A percentile compares a stretch with the other conserved stretches of the same genome.
phyloP scores from a whole-genome alignment of 1,284 basidiomycete genomes.

The Marasmius oreades region DNA sequence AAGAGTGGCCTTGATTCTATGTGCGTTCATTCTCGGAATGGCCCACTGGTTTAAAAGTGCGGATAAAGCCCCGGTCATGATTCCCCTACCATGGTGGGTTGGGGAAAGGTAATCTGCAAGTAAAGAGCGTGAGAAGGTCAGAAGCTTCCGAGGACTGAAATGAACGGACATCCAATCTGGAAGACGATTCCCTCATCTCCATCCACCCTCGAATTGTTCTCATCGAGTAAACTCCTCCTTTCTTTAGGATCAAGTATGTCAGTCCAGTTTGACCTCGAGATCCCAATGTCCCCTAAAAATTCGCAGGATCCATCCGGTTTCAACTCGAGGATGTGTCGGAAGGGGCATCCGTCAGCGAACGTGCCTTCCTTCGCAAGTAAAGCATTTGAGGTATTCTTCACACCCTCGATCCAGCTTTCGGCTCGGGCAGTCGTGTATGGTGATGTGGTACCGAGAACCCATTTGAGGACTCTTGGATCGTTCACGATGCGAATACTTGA shows the following conservation, averaged over 20 bases:
- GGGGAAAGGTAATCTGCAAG: slow-evolving; percentile 49
- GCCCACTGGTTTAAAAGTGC: slow-evolving; percentile 53
- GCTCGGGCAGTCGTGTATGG: not conserved
- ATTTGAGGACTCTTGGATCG: slow-evolving; percentile 10
- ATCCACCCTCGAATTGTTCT: slow-evolving; percentile 32
- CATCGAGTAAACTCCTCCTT: slow-evolving; percentile 25
- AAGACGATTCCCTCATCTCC: slow-evolving; percentile 51
- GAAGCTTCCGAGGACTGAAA: no score
- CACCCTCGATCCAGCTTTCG: slow-evolving; percentile 1
- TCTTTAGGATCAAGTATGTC: slow-evolving; percentile 25
- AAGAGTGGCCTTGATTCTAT: slow-evolving; percentile 39
- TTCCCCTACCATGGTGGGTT: slow-evolving; percentile 58
- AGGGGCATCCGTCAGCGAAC: slow-evolving; percentile 37
- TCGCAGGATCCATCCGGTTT: slow-evolving; percentile 44
- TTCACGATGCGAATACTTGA: slow-evolving; percentile 11
- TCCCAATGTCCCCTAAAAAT: slow-evolving; percentile 43
- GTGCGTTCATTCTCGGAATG: slow-evolving; percentile 54
- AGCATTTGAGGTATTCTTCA: not conserved
- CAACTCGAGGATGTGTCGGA: slow-evolving; percentile 43
- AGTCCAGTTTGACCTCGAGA: slow-evolving; percentile 22
- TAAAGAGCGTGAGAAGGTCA: no score
- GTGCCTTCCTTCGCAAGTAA: not conserved
- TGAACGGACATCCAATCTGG: slow-evolving; percentile 46
- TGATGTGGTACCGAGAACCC: slow-evolving; percentile 1
- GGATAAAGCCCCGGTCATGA: slow-evolving; percentile 59